phyloP scores from a whole-genome alignment of 257 asterid species.

The Plantago elongata region DNA sequence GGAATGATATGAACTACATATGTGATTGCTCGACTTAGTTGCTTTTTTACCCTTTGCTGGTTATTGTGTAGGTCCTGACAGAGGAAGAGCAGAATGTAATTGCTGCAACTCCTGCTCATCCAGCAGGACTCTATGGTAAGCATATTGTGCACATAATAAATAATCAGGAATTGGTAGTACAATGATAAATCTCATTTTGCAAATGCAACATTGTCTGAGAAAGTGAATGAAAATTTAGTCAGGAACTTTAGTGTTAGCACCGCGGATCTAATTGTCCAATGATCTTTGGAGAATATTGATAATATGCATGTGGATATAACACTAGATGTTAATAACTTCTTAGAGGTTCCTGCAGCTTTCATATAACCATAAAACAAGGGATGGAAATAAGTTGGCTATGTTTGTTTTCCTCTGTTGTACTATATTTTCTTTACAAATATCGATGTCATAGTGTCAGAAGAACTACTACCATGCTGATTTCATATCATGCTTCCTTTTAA shows the following conservation, averaged over 20 bases:
- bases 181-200: constrained; percentile 4
- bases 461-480: too few relatives aligned
- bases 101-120: constrained; percentile 96
- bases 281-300: too few relatives aligned
- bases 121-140: constrained; percentile 86
- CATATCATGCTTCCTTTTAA: neutral
- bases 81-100: constrained; percentile 73
- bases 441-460: too few relatives aligned
- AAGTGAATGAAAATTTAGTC: neutral
- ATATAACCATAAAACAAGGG: too few relatives aligned
- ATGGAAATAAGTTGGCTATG: neutral
- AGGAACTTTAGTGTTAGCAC: neutral
- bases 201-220: neutral
- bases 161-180: neutral
- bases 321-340: too few relatives aligned
- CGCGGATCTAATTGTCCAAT: too few relatives aligned
- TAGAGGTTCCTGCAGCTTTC: too few relatives aligned
- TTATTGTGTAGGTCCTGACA: constrained; percentile 55
- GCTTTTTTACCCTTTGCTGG: neutral
- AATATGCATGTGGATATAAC: too few relatives aligned
- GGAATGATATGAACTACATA: constrained; percentile 4
- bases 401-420: neutral
- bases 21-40: constrained; percentile 1
- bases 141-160: constrained; percentile 9
- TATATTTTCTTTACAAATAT: too few relatives aligned